Evolutionary conservation across 768 basidiomycete species (phyloP), one percentile per base, ranked within the genome.

Genomic region (Filobasidium floriforme): DNA sequence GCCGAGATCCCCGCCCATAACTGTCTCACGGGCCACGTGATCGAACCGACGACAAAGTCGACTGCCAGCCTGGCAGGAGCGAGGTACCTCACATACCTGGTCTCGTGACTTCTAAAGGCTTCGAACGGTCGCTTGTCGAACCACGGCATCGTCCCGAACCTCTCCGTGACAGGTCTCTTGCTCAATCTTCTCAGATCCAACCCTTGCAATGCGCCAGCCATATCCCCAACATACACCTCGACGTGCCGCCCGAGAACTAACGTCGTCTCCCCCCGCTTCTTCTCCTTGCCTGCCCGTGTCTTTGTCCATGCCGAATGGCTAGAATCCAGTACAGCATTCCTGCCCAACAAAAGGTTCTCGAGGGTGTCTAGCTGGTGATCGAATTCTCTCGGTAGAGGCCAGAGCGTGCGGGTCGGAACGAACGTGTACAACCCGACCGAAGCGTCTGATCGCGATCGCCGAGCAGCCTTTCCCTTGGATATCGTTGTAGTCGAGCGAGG

Each of bases 151-250:
- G 46, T 22, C 46, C 46, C 22, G 12, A 49, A 18, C 46, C 46
- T 37, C 9, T 3, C 32, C 32, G 32, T 37, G 46, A 49, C 18
- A 12, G 46, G 22, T 12, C 46, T 37, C 32, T 9, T 37, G 32
- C 15, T 18, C 46, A 49, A 49, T 3, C 14, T 49, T 12, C 46
- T 49, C 46, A 49, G 22, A 49, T 49, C 46, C 46, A 49, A 14
- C 3, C 46, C 46, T 49, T 14, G 18, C 12, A 49, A 49, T 12
- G 46, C 46, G 3, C 46, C 18, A 6, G 18, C 14, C 46, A 49
- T 15, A 49, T 49, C 46, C 46, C 46, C 46, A 15, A 49, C 46
- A 49, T 49, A 49, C 46, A 49, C 46, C 46, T 49, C 46, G 46
- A 49, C 46, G 22, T 49, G 46, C 46, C 46, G 22, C 46, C 22